phyloP scores from a whole-genome alignment of 495 filamentous ascomycete species.

The Penicillium lagena region DNA sequence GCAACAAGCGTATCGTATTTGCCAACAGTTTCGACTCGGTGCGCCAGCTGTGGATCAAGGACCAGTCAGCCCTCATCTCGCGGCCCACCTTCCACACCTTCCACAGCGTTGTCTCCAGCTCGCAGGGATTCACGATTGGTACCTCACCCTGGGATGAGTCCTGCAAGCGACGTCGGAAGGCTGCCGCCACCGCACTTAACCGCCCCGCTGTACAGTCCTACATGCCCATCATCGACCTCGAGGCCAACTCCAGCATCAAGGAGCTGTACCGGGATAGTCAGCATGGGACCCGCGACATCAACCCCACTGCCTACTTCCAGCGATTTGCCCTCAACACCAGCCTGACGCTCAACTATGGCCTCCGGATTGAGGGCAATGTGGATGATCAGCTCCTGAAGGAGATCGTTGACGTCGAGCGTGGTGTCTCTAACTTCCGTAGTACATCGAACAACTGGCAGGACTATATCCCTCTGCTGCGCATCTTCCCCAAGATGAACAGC shows the following conservation, averaged over 20 bases:
- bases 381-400: slow-evolving; percentile 53
- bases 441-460: slow-evolving; percentile 69
- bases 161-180: slow-evolving; percentile 64
- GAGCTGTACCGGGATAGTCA: slow-evolving; percentile 54
- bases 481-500: slow-evolving; percentile 47
- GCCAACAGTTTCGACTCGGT: slow-evolving; percentile 66
- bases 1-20: slow-evolving; percentile 63
- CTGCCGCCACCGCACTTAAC: slow-evolving; percentile 65
- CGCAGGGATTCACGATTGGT: slow-evolving; percentile 67
- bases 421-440: slow-evolving; percentile 56
- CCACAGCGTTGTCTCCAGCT: slow-evolving; percentile 63
- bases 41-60: slow-evolving; percentile 63
- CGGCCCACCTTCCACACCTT: slow-evolving; percentile 66
- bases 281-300: slow-evolving; percentile 52
- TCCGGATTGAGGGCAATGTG: slow-evolving; percentile 53
- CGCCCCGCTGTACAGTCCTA: slow-evolving; percentile 58
- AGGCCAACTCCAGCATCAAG: slow-evolving; percentile 57
- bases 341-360: slow-evolving; percentile 61
- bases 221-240: slow-evolving; percentile 68
- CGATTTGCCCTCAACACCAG: slow-evolving; percentile 62
- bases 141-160: slow-evolving; percentile 71
- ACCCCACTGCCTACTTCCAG: slow-evolving; percentile 61
- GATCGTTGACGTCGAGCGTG: slow-evolving; percentile 57
- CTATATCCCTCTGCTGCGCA: slow-evolving; percentile 57
- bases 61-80: slow-evolving; percentile 64